phyloP scores from a whole-genome alignment of 352 stramenopile species.

The Globisporangium iwayamae region DNA sequence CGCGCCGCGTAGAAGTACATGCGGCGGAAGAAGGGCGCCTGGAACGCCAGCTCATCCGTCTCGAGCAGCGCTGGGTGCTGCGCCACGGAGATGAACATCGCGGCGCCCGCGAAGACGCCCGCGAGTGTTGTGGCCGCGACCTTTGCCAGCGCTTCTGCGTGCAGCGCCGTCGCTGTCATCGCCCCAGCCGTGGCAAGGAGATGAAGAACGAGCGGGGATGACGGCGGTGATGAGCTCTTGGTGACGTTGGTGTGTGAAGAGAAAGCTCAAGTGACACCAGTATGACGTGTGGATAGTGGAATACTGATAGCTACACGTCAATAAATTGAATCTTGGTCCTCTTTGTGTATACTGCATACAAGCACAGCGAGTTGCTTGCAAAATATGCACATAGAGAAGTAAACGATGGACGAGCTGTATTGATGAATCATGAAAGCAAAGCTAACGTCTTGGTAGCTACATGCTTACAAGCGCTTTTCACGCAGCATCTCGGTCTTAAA shows the following conservation, averaged over 20 bases:
- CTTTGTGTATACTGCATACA: background rate
- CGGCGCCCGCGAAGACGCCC: constrained; percentile 64
- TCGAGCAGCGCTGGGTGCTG: constrained; percentile 72
- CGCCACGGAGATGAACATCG: constrained; percentile 66
- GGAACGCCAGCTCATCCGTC: constrained; percentile 47
- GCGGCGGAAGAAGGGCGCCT: constrained; percentile 69
- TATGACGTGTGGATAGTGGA: background rate
- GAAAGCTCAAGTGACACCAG: background rate
- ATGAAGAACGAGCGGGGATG: background rate
- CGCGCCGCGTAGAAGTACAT: constrained; percentile 78
- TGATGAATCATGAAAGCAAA: background rate
- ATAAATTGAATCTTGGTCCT: background rate
- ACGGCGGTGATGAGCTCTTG: background rate
- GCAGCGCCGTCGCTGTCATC: constrained; percentile 21
- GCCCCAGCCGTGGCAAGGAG: background rate
- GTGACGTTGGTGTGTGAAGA: background rate
- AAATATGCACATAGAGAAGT: background rate
- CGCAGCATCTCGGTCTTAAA: too few species aligned
- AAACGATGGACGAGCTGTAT: background rate
- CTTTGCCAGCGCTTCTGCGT: constrained; percentile 61
- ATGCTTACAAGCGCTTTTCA: too few species aligned
- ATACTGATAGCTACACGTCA: background rate
- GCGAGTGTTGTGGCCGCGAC: constrained; percentile 53
- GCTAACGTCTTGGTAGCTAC: background rate
- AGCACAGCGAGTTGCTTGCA: background rate